Base-by-base conservation (phyloP, 768 basidiomycete genomes). In the Coprinopsis marcescibilis region DNA sequence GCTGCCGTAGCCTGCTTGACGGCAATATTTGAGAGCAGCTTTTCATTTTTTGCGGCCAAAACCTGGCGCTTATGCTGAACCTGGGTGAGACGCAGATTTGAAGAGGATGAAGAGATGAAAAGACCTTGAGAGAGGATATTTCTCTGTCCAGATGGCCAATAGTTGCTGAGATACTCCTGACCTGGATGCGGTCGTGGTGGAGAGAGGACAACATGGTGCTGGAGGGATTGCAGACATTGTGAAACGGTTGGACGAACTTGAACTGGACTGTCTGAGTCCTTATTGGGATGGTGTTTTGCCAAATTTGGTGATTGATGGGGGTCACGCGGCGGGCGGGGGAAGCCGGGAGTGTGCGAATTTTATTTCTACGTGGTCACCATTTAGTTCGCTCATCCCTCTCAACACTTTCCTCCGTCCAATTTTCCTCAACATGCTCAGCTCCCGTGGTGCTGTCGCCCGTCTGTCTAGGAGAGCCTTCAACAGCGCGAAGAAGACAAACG, bases 401-500 rank as follows among this genome's bases (percentile, higher is more conserved):
- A 48, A 52, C 60, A 56, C 54, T 50, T 53, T 50, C 53, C 55
- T 61, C 56, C 58, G 55, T 57, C 61, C 57, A 46, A 44, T 60
- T 56, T 47, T 59, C 55, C 68, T 75, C 73, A 72, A 91, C n/a
- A n/a, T 91, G 89, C 77, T 89, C 75, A 87, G 85, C 69, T 74
- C 86, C 59, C 86, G 89, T 68, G 85, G 86, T 72, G 78, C 84
- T 65, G 79, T 89, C 68, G 77, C 86, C 66, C 89, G 89, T 70
- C 75, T 92, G 68, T 86, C 89, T 52, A 85, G 81, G 77, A 83
- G 87, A 73, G 85, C 85, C 58, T 74, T 81, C 64, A 81, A 81
- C 65, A 79, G 71, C 65, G 78, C 81, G 58, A 85, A 80, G 70
- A 81, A 79, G 70, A 78, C 84, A 15, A 79, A 72, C 67, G 81